Base-by-base conservation (phyloP, 768 basidiomycete species). In the Trametes meyenii region DNA sequence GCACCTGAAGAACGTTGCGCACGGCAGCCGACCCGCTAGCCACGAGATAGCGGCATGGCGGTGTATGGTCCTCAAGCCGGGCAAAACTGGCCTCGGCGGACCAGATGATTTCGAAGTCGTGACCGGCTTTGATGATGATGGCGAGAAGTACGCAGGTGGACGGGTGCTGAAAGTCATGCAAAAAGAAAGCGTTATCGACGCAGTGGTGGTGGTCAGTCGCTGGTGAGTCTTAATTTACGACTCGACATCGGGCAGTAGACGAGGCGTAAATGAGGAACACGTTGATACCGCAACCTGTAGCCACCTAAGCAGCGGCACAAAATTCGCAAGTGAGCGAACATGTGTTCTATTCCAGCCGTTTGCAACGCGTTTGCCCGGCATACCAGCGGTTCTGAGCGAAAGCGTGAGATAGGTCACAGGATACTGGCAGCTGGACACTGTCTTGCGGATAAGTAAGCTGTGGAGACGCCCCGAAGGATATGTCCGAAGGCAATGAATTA, bases 31-130 rank as follows among this genome's bases (percentile, higher is more conserved):
- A 43, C 83, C 81, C 12, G 87, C 88, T 0, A 78, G 85, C 12
- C 88, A 92, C 64, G 86, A 90, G 69, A 89, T 94, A 45, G 77
- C 81, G 40, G 93, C 90, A 5, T 94, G 88, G 87, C 78, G 93
- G 36, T 87, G 85, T 67, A 90, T 95, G 87, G 79, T 80, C 0
- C 73, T 89, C 56, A 90, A 86, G 72, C 67, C 77, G 12, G 89
- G 87, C 2, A 78, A 76, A 50, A 85, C 81, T 2, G 92, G 92
- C 1, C 73, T 94, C 2, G 78, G 73, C 0, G 88, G 89, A 2
- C 85, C 86, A 2, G 89, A 89, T 26, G 92, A 94, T 68, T 94
- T 93, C 66, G 84, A 86, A 71, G 72, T 92, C 26, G 72, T 76
- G 61, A 77, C 79, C 4, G 89, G 85, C 1, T 81, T 77, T 66